phyloP scores from a whole-genome alignment of 805 yeast genomes.

The Monosporozyma solicola region DNA sequence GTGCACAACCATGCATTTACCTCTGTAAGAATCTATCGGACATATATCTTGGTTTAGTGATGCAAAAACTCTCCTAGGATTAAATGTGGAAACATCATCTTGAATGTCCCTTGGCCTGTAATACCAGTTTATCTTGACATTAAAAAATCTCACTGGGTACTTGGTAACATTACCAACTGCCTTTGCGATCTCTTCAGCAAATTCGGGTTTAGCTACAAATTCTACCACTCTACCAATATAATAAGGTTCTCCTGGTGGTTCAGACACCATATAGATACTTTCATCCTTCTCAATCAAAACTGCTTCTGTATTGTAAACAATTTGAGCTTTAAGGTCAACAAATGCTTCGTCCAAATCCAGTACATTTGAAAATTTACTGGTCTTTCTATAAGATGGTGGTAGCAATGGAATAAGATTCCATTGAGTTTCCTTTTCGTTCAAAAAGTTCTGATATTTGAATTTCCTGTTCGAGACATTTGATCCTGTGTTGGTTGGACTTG shows the following conservation, averaged over 20 bases:
- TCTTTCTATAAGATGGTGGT: constrained; percentile 24
- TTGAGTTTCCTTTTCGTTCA: constrained; percentile 15
- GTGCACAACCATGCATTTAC: constrained; percentile 63
- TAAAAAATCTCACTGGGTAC: constrained; percentile 44
- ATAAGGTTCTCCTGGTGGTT: constrained; percentile 92
- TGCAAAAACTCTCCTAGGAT: constrained; percentile 70
- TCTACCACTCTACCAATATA: constrained; percentile 80
- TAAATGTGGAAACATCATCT: constrained; percentile 39
- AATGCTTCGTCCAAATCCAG: constrained; percentile 34
- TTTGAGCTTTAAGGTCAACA: constrained; percentile 24
- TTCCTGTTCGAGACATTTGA: neutral
- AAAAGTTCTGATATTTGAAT: constrained; percentile 14
- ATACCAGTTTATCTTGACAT: constrained; percentile 79
- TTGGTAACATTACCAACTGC: constrained; percentile 8
- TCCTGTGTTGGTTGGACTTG: neutral
- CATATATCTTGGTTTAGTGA: constrained; percentile 82
- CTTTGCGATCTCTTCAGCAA: constrained; percentile 9
- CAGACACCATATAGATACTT: constrained; percentile 73
- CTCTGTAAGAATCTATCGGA: constrained; percentile 67
- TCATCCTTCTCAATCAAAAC: constrained; percentile 35
- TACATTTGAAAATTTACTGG: constrained; percentile 30
- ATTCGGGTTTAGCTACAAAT: constrained; percentile 36
- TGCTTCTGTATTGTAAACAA: constrained; percentile 14
- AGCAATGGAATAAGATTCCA: constrained; percentile 30
- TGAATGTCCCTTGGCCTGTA: constrained; percentile 82